phyloP scores from a whole-genome alignment of 1,139 yeast genomes.

The Wickerhamomyces sp. region DNA sequence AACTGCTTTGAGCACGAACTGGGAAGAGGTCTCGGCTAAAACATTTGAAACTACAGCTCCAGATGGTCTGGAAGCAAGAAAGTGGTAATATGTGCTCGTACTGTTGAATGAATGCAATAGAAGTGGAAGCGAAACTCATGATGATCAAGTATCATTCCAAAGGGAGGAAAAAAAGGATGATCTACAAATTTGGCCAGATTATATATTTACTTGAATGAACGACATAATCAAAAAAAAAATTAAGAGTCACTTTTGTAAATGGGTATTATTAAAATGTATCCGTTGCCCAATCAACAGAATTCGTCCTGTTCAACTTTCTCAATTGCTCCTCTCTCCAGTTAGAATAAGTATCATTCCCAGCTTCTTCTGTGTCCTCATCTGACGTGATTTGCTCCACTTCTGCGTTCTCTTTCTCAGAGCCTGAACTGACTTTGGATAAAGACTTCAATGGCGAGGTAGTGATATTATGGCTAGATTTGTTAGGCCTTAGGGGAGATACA shows the following conservation, averaged over 20 bases:
- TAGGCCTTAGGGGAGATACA: slow-evolving; percentile 3
- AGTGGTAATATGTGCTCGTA: slow-evolving; percentile 29
- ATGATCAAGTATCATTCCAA: too few species aligned
- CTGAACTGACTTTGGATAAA: slow-evolving; percentile 4
- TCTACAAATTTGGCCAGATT: too few species aligned
- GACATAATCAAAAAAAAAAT: too few species aligned
- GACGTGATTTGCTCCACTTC: slow-evolving; percentile 8
- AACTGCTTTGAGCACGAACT: slow-evolving; percentile 86
- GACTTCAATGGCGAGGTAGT: slow-evolving; percentile 24
- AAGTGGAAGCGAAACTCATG: too few species aligned
- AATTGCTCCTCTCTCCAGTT: slow-evolving; percentile 24
- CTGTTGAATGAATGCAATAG: too few species aligned
- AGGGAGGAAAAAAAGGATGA: too few species aligned
- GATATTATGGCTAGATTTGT: slow-evolving; percentile 4
- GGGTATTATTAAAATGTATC: slow-evolving; percentile 11
- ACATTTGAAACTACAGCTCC: slow-evolving; percentile 75
- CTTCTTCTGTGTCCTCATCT: slow-evolving; percentile 16
- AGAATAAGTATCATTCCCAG: slow-evolving; percentile 13
- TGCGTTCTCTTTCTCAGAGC: slow-evolving; percentile 11
- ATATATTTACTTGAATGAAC: too few species aligned
- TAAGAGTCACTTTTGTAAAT: too few species aligned
- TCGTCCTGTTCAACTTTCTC: slow-evolving; percentile 17
- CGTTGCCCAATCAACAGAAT: slow-evolving; percentile 7
- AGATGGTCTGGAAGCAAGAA: slow-evolving; percentile 52
- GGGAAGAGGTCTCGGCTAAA: slow-evolving; percentile 80